Base-by-base conservation (phyloP, 768 basidiomycete genomes). In the Melanogaster broomeanus region DNA sequence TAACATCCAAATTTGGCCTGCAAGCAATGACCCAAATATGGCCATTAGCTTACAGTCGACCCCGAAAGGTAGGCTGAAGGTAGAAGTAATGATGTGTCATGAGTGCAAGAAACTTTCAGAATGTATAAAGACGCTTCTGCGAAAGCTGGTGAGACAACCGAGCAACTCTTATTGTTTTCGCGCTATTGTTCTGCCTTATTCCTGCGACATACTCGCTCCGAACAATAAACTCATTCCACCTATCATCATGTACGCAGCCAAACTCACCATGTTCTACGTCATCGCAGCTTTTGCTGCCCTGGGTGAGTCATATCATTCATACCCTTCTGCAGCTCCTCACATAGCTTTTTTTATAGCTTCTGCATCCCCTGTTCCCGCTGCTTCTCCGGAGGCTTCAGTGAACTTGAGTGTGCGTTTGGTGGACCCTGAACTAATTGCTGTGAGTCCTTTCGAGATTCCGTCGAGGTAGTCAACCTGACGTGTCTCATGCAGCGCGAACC, bases 81-180 rank as follows among this genome's bases (percentile, higher is more conserved):
- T 40, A 55, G 46, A 43, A 18, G 48, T 13, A 28, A 35, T 24
- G 34, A 15, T 43, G 25, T 45, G 48, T 54, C n/a, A 21, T 21
- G 18, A n/a, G 35, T 9, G 46, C 43, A n/a, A 42, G 46, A n/a
- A 28, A 34, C 27, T 18, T 30, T 22, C 35, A 49, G 28, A 37
- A 34, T 5, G 39, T 69, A 70, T 68, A 68, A 69, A 71, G 59
- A 47, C 39, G 41, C 24, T 31, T 50, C 5, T 2, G 25, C 10
- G 10, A 30, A 24, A 11, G 31, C 22, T 13, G 3, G 47, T 56
- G 58, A 60, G 45, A 54, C 61, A 60, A 46, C 34, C 56, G 45
- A 59, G 51, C 48, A 18, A 31, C 44, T 49, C 69, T 67, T 69
- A 68, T 70, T 68, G 67, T 68, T 70, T 54, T 59, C 49, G 24